Base-by-base conservation (phyloP, 129 eudicot species). In the Escallonia rubra region DNA sequence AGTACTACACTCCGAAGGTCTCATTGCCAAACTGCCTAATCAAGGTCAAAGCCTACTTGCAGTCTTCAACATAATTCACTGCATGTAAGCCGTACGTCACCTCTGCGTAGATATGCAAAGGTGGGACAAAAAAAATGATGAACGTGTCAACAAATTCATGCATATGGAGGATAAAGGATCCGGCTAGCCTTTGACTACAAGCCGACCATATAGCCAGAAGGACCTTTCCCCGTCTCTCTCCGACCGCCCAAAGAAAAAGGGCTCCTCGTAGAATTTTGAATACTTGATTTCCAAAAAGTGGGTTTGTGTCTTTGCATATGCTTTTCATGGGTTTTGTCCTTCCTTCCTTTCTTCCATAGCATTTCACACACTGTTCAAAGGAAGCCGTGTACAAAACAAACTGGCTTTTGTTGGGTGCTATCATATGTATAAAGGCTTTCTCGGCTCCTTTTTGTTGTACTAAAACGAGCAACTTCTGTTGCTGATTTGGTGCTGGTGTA, bases 201-300 rank as follows among this genome's bases (percentile, higher is more conserved):
- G 43, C 43, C 63, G 63, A 39, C 7, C 10, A 47, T 47, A 47
- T 47, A 47, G 51, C 63, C 63, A 39, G 4, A 11, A 40, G 14
- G 41, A 12, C 44, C 64, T 4, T 40, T 9, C 6, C 41, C 64
- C 41, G 9, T 59, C 64, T 41, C 11, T 59, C 15, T 9, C 41
- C 64, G 46, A 40, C 64, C 64, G 64, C 47, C 64, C 64, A 59
- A 59, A 59, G 64, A 59, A 59, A 59, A 59, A 41, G 59, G 34
- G 34, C 34, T 14, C 44, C 23, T 41, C 64, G 7, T 4, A 8
- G 4, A 38, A 59, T 13, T 15, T 55, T 10, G 57, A 57, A 58
- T 4, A 34, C 23, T 13, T 41, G 5, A 10, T 38, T 46, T 59
- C 46, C 46, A 23, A 59, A 59, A 59, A 59, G 64, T 41, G n/a